A percentile compares a stretch with the other conserved stretches of the same genome.
Conservation (phyloP, 306 rosid genomes). For the Lathyrus tuberosus region DNA sequence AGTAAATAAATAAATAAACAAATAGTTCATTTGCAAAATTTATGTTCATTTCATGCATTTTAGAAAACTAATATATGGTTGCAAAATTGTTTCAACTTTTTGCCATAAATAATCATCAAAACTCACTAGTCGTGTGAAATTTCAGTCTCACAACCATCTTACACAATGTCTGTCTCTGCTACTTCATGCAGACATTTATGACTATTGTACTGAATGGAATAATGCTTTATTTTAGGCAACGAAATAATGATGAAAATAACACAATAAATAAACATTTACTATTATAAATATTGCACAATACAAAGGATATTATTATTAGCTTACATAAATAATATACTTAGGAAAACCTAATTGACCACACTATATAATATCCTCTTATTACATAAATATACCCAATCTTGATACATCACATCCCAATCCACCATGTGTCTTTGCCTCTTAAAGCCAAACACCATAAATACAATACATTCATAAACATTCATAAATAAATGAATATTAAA, state of each 20-base stretch:
- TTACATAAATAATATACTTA: conserved; percentile 25
- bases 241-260: conserved; percentile 3
- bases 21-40: too few species aligned
- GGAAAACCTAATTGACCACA: conserved; percentile 31
- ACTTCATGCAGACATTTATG: neutral
- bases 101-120: too few species aligned
- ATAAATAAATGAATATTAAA: conserved; percentile 33
- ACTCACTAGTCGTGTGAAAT: neutral
- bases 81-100: too few species aligned
- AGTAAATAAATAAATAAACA: too few species aligned
- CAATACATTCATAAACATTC: conserved; percentile 32
- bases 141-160: neutral
- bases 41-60: too few species aligned
- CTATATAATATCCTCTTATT: conserved; percentile 38
- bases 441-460: conserved; percentile 38
- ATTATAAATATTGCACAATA: conserved; percentile 24
- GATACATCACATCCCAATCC: conserved; percentile 36
- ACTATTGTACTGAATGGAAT: neutral
- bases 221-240: neutral
- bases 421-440: conserved; percentile 35
- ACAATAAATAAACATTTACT: neutral
- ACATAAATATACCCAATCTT: conserved; percentile 23
- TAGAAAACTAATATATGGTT: too few species aligned
- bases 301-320: conserved; percentile 18
- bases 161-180: neutral